Conservation (phyloP, 805 yeast species). For the Alloascoidea hylecoeti region DNA sequence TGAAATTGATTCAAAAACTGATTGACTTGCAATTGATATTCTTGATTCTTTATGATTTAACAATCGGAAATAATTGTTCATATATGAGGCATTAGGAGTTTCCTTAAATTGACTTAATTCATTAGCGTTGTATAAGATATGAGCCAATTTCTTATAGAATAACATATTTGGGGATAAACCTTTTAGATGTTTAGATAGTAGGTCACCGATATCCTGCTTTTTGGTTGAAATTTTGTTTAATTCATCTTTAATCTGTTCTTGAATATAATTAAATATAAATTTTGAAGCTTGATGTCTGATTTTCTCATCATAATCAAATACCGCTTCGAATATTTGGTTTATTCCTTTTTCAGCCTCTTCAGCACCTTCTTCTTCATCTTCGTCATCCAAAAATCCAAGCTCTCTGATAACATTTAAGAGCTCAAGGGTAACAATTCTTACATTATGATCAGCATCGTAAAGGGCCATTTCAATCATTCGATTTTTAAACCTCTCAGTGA, state of each 20-base stretch:
- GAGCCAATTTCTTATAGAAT: slow-evolving; percentile 5
- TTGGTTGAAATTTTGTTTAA: slow-evolving; percentile 4
- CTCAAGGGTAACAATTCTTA: slow-evolving; percentile 33
- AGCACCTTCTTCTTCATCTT: slow-evolving; percentile 31
- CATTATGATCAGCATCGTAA: slow-evolving; percentile 39
- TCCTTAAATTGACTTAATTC: slow-evolving; percentile 7
- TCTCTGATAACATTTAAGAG: slow-evolving; percentile 41
- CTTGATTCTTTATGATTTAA: not conserved
- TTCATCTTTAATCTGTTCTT: slow-evolving; percentile 13
- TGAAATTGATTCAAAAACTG: not conserved
- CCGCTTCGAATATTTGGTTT: slow-evolving; percentile 10
- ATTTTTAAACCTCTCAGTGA: slow-evolving; percentile 57
- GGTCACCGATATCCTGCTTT: slow-evolving; percentile 3
- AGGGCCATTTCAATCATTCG: slow-evolving; percentile 52
- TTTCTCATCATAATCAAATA: slow-evolving; percentile 18
- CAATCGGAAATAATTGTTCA: slow-evolving; percentile 5
- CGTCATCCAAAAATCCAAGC: slow-evolving; percentile 50
- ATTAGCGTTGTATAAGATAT: slow-evolving; percentile 4
- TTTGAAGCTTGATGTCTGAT: slow-evolving; percentile 34
- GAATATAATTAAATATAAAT: slow-evolving; percentile 26
- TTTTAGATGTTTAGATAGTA: slow-evolving; percentile 6
- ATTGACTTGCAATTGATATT: not conserved
- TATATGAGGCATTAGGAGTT: slow-evolving; percentile 8
- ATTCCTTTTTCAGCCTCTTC: too few species aligned
- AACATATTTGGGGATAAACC: slow-evolving; percentile 9